A percentile compares a stretch with the other conserved stretches of the same genome.
phyloP scores from a whole-genome alignment of 2,329 filamentous ascomycete species.

The Aureobasidium sp. region DNA sequence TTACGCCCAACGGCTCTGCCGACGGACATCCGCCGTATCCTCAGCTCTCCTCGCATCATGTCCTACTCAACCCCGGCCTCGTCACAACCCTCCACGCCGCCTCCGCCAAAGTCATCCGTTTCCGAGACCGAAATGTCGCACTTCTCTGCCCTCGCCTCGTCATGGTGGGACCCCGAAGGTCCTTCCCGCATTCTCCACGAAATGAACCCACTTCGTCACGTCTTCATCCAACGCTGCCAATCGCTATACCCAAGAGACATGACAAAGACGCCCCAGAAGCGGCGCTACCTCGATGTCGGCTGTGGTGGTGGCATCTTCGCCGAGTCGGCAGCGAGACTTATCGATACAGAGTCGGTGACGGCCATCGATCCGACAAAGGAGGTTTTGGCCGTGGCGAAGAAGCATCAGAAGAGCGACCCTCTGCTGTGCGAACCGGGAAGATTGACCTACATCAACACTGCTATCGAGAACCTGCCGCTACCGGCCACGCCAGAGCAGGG shows the following conservation, averaged over 20 bases:
- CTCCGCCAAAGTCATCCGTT: conserved; percentile 51
- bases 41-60: background rate
- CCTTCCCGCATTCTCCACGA: conserved; percentile 87
- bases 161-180: conserved; percentile 96
- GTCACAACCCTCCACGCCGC: conserved; percentile 9
- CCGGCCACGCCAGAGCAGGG: conserved; percentile 28
- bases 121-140: conserved; percentile 85
- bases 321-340: conserved; percentile 68
- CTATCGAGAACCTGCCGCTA: conserved; percentile 60
- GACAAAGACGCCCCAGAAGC: conserved; percentile 26
- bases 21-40: background rate
- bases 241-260: conserved; percentile 14
- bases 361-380: conserved; percentile 71
- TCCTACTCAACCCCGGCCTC: background rate
- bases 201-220: conserved; percentile 95
- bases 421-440: conserved; percentile 46
- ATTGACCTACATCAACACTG: conserved; percentile 64
- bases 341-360: conserved; percentile 55
- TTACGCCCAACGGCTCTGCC: conserved; percentile 9
- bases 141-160: conserved; percentile 85
- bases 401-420: conserved; percentile 69
- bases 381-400: conserved; percentile 65
- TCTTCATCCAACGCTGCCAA: conserved; percentile 74
- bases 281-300: conserved; percentile 81
- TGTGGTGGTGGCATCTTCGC: conserved; percentile 97